Evolutionary conservation across 2,329 filamentous ascomycete species (phyloP), one percentile per base, ranked within the genome.

Genomic region (Chaetomium sp.): DNA sequence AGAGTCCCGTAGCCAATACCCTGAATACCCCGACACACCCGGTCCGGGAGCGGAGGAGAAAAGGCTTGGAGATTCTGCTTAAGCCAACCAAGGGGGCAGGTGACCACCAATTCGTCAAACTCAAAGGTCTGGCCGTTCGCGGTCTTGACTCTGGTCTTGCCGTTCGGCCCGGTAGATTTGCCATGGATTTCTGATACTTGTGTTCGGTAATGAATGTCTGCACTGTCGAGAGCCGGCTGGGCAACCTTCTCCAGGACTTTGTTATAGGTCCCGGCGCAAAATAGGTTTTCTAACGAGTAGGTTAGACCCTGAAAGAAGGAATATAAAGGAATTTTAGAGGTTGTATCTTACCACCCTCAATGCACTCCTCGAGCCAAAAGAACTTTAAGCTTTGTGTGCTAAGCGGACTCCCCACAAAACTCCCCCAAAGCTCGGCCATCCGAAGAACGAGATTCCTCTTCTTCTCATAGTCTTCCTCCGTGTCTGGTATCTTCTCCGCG

Each of bases 341-440:
- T n/a, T 6, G n/a, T 35, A 14, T 42, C 74, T 62, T 66, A 81
- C 81, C 80, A 46, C 86, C 87, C 66, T 89, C 86, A 52, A 90
- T 84, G 61, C 85, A 88, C 69, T 90, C 86, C 66, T 91, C 87
- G 5, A 91, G 67, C 85, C 86, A 89, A 67, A 89, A 88, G 71
- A 83, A 90, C 71, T 85, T 88, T 36, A 90, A 72, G 62, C 85
- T 89, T 67, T 91, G 87, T 33, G 66, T 78, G 52, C 76, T 71
- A 7, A 88, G 74, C 0, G 82, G 78, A 56, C 79, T 85, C 11
- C 87, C 87, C 5, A 89, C 78, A 66, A 88, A 90, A 0, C 80
- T 80, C 2, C 87, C 87, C 85, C 87, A 89, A 64, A 82, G 76
- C 62, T 86, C 80, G 3, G 81, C 80, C 66, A 81, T 70, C 58